Conservation (phyloP, 1,139 yeast genomes). For the Saccharomycopsis crataegensis region DNA sequence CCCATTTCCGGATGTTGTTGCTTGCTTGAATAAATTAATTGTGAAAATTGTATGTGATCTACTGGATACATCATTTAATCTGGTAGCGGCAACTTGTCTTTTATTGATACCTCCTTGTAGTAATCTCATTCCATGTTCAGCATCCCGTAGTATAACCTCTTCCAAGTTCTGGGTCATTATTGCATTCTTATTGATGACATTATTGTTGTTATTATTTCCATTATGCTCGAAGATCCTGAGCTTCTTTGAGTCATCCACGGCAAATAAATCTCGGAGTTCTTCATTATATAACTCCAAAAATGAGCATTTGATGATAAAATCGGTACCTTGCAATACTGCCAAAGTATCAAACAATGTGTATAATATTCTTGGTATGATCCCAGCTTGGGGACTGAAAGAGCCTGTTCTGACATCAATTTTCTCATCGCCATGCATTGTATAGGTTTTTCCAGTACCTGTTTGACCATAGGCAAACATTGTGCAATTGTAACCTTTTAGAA, state of each 20-base stretch:
- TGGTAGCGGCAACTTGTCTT: constrained; percentile 72
- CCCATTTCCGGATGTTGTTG: not conserved
- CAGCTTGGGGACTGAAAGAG: constrained; percentile 51
- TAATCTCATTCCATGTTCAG: constrained; percentile 46
- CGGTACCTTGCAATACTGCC: constrained; percentile 29
- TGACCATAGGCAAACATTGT: constrained; percentile 86
- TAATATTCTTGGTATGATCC: constrained; percentile 62
- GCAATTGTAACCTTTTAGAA: constrained; percentile 62
- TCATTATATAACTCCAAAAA: constrained; percentile 72
- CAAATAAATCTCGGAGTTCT: constrained; percentile 56
- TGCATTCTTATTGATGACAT: constrained; percentile 19
- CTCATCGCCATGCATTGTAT: constrained; percentile 67
- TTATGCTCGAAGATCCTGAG: constrained; percentile 18
- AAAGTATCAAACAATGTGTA: constrained; percentile 45
- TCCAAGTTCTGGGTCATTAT: constrained; percentile 48
- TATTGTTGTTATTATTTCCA: constrained; percentile 19
- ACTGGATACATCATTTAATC: constrained; percentile 71
- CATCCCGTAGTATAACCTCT: constrained; percentile 46
- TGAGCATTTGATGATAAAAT: constrained; percentile 57
- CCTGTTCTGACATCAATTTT: constrained; percentile 36
- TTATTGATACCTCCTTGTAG: constrained; percentile 48
- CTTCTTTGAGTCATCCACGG: constrained; percentile 27
- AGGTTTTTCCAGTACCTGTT: constrained; percentile 83
- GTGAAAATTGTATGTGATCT: constrained; percentile 69
- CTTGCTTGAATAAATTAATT: constrained; percentile 23